Evolutionary conservation across 2,329 filamentous ascomycete genomes (phyloP).

Genomic region (Metarhizium humberi): DNA sequence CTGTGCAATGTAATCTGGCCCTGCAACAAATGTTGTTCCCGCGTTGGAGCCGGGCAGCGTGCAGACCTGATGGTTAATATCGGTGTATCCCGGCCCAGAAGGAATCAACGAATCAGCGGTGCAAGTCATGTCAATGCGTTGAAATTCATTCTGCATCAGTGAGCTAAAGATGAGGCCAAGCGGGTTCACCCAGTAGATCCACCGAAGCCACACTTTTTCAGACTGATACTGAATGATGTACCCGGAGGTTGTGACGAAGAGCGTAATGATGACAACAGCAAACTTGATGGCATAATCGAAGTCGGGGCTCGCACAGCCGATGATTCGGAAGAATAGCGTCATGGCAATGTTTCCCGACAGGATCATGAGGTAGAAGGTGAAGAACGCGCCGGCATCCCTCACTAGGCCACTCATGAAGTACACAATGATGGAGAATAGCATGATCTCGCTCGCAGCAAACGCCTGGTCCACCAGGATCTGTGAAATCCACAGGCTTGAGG

Average conservation of each 20-base stretch:
- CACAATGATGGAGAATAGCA: slow-evolving; percentile 65
- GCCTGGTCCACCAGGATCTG: slow-evolving; percentile 72
- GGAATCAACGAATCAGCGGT: slow-evolving; percentile 60
- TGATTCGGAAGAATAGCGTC: slow-evolving; percentile 68
- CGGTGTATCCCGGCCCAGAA: slow-evolving; percentile 56
- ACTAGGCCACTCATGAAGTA: slow-evolving; percentile 70
- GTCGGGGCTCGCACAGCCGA: slow-evolving; percentile 66
- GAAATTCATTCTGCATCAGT: slow-evolving; percentile 85
- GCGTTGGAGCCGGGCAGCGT: slow-evolving; percentile 63
- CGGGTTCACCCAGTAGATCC: slow-evolving; percentile 72
- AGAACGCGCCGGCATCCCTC: slow-evolving; percentile 66
- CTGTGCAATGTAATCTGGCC: slow-evolving; percentile 57
- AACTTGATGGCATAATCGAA: slow-evolving; percentile 83
- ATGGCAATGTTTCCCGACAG: slow-evolving; percentile 61
- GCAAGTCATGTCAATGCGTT: slow-evolving; percentile 58
- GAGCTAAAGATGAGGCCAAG: slow-evolving; percentile 66
- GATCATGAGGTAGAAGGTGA: slow-evolving; percentile 65
- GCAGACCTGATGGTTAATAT: slow-evolving; percentile 71
- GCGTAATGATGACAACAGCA: slow-evolving; percentile 66
- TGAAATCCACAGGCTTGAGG: slow-evolving; percentile 73
- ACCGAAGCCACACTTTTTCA: slow-evolving; percentile 67
- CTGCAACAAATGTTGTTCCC: slow-evolving; percentile 55
- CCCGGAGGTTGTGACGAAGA: slow-evolving; percentile 74
- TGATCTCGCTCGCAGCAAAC: slow-evolving; percentile 61
- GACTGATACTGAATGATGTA: slow-evolving; percentile 75